Percentiles rank a stretch among this genome's conserved stretches.
phyloP scores from a whole-genome alignment of 78 protist species.

The Dictyostelium intermedium region DNA sequence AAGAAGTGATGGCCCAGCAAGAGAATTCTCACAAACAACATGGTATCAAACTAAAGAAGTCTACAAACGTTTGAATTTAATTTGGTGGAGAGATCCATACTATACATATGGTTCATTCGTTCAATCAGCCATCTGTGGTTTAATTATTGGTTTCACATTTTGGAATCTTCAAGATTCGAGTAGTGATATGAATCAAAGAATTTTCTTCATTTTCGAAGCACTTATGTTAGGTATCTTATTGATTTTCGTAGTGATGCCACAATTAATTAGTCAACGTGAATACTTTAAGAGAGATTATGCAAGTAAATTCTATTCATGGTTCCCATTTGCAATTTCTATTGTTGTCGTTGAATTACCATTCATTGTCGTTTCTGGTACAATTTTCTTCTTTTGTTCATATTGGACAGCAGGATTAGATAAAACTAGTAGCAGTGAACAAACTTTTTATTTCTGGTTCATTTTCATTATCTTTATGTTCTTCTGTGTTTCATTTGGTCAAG shows the following conservation, averaged over 20 bases:
- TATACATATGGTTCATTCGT: too few relatives aligned
- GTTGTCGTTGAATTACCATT: constrained; percentile 63
- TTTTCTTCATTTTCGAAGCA: constrained; percentile 38
- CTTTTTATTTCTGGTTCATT: constrained; percentile 66
- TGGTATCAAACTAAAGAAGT: too few relatives aligned
- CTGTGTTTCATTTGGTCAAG: constrained; percentile 68
- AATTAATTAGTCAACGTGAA: constrained; percentile 52
- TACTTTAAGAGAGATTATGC: constrained; percentile 60
- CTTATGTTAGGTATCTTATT: constrained; percentile 70
- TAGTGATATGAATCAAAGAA: constrained; percentile 40
- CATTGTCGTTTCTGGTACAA: constrained; percentile 18
- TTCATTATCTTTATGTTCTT: constrained; percentile 34
- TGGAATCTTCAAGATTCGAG: neutral
- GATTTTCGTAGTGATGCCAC: constrained; percentile 57
- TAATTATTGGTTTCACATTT: constrained; percentile 57
- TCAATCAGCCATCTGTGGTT: too few relatives aligned
- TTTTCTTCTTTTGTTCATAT: constrained; percentile 31
- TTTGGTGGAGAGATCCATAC: too few relatives aligned
- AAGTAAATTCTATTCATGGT: constrained; percentile 50
- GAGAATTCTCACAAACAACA: too few relatives aligned
- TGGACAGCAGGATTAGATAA: constrained; percentile 48
- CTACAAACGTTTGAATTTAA: too few relatives aligned
- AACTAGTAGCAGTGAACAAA: neutral
- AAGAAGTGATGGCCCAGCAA: too few relatives aligned
- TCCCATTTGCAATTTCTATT: constrained; percentile 52